These are phyloP conservation scores for Pythium aphanidermatum DNA, from an alignment of 352 stramenopile genomes.

Conservation along the genomic window DNA sequence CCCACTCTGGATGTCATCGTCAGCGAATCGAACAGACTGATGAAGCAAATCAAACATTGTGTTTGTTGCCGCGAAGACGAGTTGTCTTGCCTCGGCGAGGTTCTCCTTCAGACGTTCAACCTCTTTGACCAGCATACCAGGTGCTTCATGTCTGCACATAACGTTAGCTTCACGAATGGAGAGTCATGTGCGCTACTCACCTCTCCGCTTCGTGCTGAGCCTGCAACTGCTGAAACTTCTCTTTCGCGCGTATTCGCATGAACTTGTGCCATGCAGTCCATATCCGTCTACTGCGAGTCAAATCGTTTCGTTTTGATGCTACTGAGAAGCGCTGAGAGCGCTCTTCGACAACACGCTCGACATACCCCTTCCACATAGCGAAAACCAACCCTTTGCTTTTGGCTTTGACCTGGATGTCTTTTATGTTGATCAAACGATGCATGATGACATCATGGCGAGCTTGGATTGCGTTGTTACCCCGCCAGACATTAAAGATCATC, in stretches of 20 bases:
- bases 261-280: slow-evolving; percentile 49
- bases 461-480: slow-evolving; percentile 47
- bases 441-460: slow-evolving; percentile 47
- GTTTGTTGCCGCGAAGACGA: slow-evolving; percentile 56
- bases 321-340: slow-evolving; percentile 52
- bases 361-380: slow-evolving; percentile 49
- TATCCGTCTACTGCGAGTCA: slow-evolving; percentile 31
- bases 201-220: slow-evolving; percentile 48
- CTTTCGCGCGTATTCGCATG: slow-evolving; percentile 40
- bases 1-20: slow-evolving; percentile 51
- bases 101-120: slow-evolving; percentile 57
- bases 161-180: background rate
- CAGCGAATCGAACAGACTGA: slow-evolving; percentile 44
- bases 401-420: slow-evolving; percentile 45
- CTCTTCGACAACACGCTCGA: slow-evolving; percentile 46
- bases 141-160: background rate
- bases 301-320: slow-evolving; percentile 47
- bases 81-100: slow-evolving; percentile 41
- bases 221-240: slow-evolving; percentile 49
- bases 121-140: slow-evolving; percentile 23
- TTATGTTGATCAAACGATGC: slow-evolving; percentile 56
- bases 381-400: slow-evolving; percentile 46
- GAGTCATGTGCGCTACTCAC: slow-evolving; percentile 20
- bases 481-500: slow-evolving; percentile 79
- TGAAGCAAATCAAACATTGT: slow-evolving; percentile 56